phyloP scores from a whole-genome alignment of 345 rosid genomes.

The Carallia brachiata region DNA sequence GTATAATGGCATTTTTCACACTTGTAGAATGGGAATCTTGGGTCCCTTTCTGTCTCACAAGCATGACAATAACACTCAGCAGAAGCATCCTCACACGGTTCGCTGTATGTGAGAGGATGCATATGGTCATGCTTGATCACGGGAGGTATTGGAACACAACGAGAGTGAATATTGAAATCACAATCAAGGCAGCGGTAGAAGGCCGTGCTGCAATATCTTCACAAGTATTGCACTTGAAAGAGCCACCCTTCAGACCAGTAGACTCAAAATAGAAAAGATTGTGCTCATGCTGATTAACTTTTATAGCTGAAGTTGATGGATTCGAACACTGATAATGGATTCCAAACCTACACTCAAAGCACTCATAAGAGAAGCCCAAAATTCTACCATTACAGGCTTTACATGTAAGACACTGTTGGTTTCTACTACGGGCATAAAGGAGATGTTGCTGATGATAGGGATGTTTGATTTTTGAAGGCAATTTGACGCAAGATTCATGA shows the following conservation, averaged over 20 bases:
- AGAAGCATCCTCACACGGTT: not conserved
- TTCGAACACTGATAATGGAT: not conserved
- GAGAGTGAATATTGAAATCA: not conserved
- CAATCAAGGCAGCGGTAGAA: not conserved
- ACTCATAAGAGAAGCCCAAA: not conserved
- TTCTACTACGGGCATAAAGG: too few relatives aligned
- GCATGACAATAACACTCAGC: not conserved
- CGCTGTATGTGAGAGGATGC: not conserved
- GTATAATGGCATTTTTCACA: not conserved
- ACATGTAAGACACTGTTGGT: too few relatives aligned
- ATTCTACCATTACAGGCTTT: not conserved
- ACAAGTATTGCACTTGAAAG: not conserved
- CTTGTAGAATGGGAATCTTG: not conserved
- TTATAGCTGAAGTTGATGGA: not conserved
- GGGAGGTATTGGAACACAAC: not conserved
- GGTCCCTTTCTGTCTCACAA: not conserved
- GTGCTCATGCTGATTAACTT: not conserved
- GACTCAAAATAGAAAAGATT: not conserved
- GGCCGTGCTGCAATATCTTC: not conserved
- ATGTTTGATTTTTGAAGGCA: not conserved
- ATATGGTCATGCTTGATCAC: not conserved
- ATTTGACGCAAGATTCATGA: not conserved
- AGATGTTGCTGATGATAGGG: not conserved
- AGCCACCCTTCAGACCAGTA: not conserved
- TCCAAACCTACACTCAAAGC: not conserved